Evolutionary conservation across 2,329 filamentous ascomycete species (phyloP), one percentile per base, ranked within the genome.

Genomic region (Alternaria panax): DNA sequence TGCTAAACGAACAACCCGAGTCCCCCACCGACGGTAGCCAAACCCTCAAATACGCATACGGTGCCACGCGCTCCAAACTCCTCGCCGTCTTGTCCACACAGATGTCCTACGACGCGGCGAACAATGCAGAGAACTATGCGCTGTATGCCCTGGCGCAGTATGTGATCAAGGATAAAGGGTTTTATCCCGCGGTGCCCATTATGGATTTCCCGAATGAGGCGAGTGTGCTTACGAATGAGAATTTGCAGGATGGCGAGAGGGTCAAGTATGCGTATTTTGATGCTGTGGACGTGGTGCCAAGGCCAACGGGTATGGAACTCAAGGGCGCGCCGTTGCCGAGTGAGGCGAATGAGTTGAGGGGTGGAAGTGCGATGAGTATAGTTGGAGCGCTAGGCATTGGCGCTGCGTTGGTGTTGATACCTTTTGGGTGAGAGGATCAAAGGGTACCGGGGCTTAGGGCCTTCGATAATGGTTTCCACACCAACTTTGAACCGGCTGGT

Each of bases 101-200:
- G 30, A 67, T 70, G 63, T 62, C 70, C 0, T 77, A 76, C 40
- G 73, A 76, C 34, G 69, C 74, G 2, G 63, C 63, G 1, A 76
- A 75, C 47, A 77, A 77, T 24, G 71, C 75, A 0, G 75, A 77
- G 42, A 77, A 72, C 45, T 76, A 77, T 46, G 74, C 72, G 2
- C 40, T 77, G 5, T 76, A 74, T 51, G 74, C 75, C 16, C 68
- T 72, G 48, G 67, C 73, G 20, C 70, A 69, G 24, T 77, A 76
- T 40, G 62, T 77, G 1, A 62, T 76, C 41, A 47, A 65, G 45
- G 64, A 61, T 30, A 72, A 71, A 42, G 64, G 66, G 0, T 73
- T 76, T 46, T 76, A 72, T 52, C 75, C 75, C 1, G 70, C 65
- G 16, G 59, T 70, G 1, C 75, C 75, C 2, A 68, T 74, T 11